Conservation (phyloP, 2,329 filamentous ascomycete species). For the Apiospora phragmitis region DNA sequence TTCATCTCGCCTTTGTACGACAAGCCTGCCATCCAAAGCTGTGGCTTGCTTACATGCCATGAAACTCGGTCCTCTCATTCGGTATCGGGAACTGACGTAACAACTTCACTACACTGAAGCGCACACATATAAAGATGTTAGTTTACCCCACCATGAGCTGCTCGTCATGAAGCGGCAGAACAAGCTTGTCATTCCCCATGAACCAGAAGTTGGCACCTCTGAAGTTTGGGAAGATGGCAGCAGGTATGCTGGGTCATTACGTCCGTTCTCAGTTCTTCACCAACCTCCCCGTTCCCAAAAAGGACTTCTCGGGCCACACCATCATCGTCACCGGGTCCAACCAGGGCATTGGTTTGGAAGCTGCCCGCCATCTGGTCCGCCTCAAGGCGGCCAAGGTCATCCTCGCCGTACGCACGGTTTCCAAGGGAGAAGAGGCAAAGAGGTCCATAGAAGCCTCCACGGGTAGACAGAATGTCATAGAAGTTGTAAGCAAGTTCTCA, state of each 20-base stretch:
- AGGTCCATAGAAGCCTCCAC: conserved; percentile 28
- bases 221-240: background rate
- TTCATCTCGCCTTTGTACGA: background rate
- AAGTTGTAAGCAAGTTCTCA: conserved; percentile 30
- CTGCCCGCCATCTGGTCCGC: conserved; percentile 5
- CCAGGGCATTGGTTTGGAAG: conserved; percentile 8
- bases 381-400: background rate
- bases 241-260: background rate
- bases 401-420: conserved; percentile 8
- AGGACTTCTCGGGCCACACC: conserved; percentile 3
- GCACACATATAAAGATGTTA: background rate
- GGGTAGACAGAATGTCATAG: conserved; percentile 20
- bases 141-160: background rate
- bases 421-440: conserved; percentile 37
- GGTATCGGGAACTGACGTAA: too few species aligned
- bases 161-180: background rate
- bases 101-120: too few species aligned
- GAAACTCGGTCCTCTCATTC: background rate
- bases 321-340: conserved; percentile 12
- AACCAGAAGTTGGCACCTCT: background rate
- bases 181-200: background rate
- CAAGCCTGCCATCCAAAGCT: background rate
- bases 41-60: background rate
- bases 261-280: conserved; percentile 10
- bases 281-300: background rate